Base-by-base conservation (phyloP, 768 basidiomycete genomes). In the Lactarius indigo region DNA sequence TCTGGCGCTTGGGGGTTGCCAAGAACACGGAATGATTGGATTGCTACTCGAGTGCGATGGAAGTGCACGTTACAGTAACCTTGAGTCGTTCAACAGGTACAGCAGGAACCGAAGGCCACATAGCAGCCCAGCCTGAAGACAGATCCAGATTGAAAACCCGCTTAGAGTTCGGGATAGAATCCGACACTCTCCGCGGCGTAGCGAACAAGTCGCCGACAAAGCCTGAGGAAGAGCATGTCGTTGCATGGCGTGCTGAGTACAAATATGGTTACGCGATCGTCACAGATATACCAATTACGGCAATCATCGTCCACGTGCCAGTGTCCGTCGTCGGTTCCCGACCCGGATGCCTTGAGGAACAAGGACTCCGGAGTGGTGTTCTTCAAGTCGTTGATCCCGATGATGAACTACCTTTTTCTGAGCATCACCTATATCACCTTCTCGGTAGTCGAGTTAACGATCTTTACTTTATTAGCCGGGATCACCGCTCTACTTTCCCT, bases 401-500 rank as follows among this genome's bases (percentile, higher is more conserved):
- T 28, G 55, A 63, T 68, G 58, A n/a, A 64, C 63, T 37, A 28
- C 39, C 23, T 66, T 17, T 23, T 50, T 20, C 56, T 17, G 28
- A 39, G 15, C 44, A 30, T 52, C 37, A 15, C 50, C 35, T 28
- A 56, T 59, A 30, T 67, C 52, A 18, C 64, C 23, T 61, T 70
- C 42, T 52, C 35, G 37, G 55, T 42, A 59, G 39, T 68, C 9
- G 59, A 64, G 28, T 39, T 60, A 31, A 47, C 68, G n/a, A 59
- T 71, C 30, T 70, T 61, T 50, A 35, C 63, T 37, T 62, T 54
- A 26, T 57, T 74, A 15, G 42, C 64, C 31, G 31, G 44, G 37
- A 59, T 72, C 37, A 68, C 72, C 58, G 41, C 57, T 37, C 61
- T 59, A 39, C 57, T 69, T 39, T 50, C 72, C 23, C 20, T 61